A percentile compares a stretch with the other conserved stretches of the same genome.
phyloP scores from a whole-genome alignment of 1,139 yeast genomes.

The Taphrina flavorubra region DNA sequence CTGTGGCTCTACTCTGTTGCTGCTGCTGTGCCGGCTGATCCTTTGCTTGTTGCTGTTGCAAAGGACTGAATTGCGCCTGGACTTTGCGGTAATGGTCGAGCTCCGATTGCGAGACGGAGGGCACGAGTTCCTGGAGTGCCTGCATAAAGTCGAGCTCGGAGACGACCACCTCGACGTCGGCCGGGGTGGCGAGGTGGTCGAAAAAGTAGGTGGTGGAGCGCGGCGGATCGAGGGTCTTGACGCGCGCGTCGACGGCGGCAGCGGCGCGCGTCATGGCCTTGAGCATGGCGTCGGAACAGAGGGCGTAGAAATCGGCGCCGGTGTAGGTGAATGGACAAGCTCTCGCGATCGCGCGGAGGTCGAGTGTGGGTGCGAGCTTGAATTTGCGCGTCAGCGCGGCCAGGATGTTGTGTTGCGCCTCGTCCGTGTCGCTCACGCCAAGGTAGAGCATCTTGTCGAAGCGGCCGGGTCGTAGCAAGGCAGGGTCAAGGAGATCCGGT shows the following conservation, averaged over 20 bases:
- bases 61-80: constrained; percentile 63
- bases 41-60: not conserved
- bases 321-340: constrained; percentile 86
- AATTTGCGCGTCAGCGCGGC: constrained; percentile 88
- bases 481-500: constrained; percentile 93
- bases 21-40: not conserved
- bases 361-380: constrained; percentile 64
- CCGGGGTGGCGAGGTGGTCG: constrained; percentile 73
- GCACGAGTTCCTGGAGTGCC: constrained; percentile 73
- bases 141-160: constrained; percentile 72
- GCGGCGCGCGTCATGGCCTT: constrained; percentile 95
- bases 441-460: constrained; percentile 92
- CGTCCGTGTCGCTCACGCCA: constrained; percentile 90
- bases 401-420: constrained; percentile 81
- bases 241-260: constrained; percentile 69
- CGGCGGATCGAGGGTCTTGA: constrained; percentile 59
- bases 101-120: constrained; percentile 89
- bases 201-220: constrained; percentile 88
- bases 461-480: constrained; percentile 90
- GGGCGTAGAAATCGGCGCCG: constrained; percentile 96
- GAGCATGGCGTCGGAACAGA: constrained; percentile 92
- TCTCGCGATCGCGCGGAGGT: constrained; percentile 66
- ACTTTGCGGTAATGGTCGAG: constrained; percentile 78
- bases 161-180: constrained; percentile 74
- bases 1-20: not conserved